A percentile compares a stretch with the other conserved stretches of the same genome.
Evolutionary conservation across 768 basidiomycete species (phyloP).

Genomic region (Thelephora ganbajun): DNA sequence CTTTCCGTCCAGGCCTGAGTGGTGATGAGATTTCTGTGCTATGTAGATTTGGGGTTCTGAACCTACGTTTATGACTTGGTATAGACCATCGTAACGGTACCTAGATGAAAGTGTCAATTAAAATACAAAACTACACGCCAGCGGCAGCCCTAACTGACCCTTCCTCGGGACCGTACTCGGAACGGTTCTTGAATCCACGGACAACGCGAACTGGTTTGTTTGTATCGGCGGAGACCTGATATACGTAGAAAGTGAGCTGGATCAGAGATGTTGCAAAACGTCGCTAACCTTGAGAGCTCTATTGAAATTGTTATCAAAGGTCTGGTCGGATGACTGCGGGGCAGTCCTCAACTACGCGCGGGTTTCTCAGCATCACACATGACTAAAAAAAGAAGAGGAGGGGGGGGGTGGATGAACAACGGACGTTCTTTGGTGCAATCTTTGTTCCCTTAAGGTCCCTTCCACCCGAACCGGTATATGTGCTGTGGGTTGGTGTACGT

Average conservation of each 20-base stretch:
- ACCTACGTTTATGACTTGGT: slow-evolving; percentile 56
- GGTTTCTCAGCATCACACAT: neutral
- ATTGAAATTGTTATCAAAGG: slow-evolving; percentile 63
- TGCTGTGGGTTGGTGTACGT: slow-evolving; percentile 26
- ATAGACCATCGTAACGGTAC: slow-evolving; percentile 87
- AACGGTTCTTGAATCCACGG: slow-evolving; percentile 65
- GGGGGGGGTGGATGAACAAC: slow-evolving; percentile 10
- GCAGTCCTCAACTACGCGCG: slow-evolving; percentile 65
- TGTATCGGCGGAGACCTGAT: slow-evolving; percentile 62
- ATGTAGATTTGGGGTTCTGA: neutral
- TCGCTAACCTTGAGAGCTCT: slow-evolving; percentile 42
- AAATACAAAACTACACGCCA: neutral
- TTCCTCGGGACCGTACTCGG: slow-evolving; percentile 64
- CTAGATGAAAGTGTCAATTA: slow-evolving; percentile 20
- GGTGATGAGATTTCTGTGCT: slow-evolving; percentile 1
- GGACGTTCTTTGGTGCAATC: slow-evolving; percentile 68
- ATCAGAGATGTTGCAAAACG: neutral
- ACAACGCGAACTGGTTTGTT: slow-evolving; percentile 78
- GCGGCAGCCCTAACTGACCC: slow-evolving; percentile 32
- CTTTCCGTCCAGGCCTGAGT: slow-evolving; percentile 58
- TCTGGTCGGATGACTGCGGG: slow-evolving; percentile 74
- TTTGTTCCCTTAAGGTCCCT: slow-evolving; percentile 81
- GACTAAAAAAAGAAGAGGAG: neutral
- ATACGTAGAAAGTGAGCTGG: neutral
- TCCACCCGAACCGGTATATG: slow-evolving; percentile 80